These are phyloP conservation scores for Lepiota brunneoincarnata DNA, from an alignment of 768 basidiomycete species.

Conservation along the genomic window DNA sequence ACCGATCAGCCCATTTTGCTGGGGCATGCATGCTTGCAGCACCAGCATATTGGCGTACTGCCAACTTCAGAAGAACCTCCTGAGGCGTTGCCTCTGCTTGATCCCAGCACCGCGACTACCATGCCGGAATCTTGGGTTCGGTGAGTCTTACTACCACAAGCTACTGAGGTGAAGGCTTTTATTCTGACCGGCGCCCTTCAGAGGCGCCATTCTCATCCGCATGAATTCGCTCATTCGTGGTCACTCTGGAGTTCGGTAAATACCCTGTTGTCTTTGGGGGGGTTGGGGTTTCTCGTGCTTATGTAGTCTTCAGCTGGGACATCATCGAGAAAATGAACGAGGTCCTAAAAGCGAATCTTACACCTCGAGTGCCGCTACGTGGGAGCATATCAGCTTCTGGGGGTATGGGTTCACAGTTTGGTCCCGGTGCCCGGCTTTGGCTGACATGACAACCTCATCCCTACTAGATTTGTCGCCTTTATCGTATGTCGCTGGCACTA, in stretches of 20 bases:
- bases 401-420: constrained; percentile 35
- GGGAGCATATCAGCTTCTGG: constrained; percentile 79
- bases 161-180: constrained; percentile 30
- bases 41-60: constrained; percentile 69
- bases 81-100: constrained; percentile 59
- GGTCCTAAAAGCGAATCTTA: constrained; percentile 61
- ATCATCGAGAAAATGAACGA: constrained; percentile 69
- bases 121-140: constrained; percentile 92
- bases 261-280: not conserved
- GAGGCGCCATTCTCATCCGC: constrained; percentile 74
- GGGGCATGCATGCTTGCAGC: constrained; percentile 67
- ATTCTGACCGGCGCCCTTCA: constrained; percentile 34
- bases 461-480: constrained; percentile 45
- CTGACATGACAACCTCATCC: not conserved
- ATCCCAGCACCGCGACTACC: constrained; percentile 59
- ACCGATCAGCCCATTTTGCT: constrained; percentile 63
- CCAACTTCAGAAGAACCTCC: constrained; percentile 48
- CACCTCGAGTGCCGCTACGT: constrained; percentile 75
- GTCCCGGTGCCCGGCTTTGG: not conserved
- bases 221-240: constrained; percentile 83
- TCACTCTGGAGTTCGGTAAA: constrained; percentile 70
- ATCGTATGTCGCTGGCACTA: constrained; percentile 65
- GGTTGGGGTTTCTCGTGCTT: not conserved
- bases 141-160: constrained; percentile 23
- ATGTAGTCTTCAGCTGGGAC: constrained; percentile 46